Percentiles rank a stretch among this genome's conserved stretches.
Conservation (phyloP, 2,329 filamentous ascomycete genomes). For the Colletotrichum sp. region DNA sequence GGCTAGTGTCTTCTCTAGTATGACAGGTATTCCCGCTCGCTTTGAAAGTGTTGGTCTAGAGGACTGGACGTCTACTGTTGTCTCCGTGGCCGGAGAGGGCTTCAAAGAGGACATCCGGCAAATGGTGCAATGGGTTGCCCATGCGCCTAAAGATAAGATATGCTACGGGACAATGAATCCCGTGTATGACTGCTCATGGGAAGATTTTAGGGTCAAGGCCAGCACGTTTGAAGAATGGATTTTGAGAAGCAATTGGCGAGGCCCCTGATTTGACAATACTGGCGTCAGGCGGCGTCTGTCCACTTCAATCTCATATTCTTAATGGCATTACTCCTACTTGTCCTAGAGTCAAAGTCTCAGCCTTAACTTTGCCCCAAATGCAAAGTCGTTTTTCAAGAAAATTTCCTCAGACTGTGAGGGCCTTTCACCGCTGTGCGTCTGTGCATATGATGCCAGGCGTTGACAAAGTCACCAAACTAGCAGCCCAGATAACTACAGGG, state of each 20-base stretch:
- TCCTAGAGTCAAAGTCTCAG: too few species aligned
- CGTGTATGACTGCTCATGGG: neutral
- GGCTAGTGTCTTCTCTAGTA: neutral
- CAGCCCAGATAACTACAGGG: neutral
- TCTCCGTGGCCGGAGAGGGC: constrained; percentile 6
- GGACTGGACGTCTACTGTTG: neutral
- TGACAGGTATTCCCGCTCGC: neutral
- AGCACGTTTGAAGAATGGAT: neutral
- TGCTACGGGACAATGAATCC: constrained; percentile 2
- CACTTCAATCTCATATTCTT: neutral
- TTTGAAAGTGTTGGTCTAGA: neutral
- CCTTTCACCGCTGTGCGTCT: neutral
- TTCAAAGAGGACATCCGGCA: constrained; percentile 20
- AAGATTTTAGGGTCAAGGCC: neutral
- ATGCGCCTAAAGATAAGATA: constrained; percentile 15
- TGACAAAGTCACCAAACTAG: neutral
- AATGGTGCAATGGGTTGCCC: constrained; percentile 24
- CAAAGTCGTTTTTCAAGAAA: neutral
- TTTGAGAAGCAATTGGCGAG: neutral
- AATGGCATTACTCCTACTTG: neutral
- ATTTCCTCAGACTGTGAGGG: neutral
- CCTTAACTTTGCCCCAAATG: too few species aligned
- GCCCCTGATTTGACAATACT: neutral
- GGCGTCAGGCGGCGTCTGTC: neutral
- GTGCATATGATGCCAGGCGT: neutral